Base-by-base conservation (phyloP, 441 rosid genomes). In the Bocquillonia castaneifolia region DNA sequence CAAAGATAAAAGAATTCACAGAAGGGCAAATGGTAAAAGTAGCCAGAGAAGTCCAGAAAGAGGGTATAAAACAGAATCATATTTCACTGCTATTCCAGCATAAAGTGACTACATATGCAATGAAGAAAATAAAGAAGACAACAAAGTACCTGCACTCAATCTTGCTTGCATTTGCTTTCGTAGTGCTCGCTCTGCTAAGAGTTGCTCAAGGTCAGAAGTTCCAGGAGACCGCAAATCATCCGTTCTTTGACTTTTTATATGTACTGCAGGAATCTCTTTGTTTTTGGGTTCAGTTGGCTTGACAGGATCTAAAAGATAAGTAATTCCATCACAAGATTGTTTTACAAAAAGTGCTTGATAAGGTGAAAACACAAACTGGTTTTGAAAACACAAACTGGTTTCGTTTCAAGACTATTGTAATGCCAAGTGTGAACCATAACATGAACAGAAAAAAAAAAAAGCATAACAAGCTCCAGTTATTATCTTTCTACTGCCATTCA, bases 171-270 rank as follows among this genome's bases (percentile, higher is more conserved):
- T 64, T 51, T 68, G 74, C 71, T 61, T 72, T 34, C 3, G 54
- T 44, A 70, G 51, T 64, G 73, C 71, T 37, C 68, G 74, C 53
- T 77, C 70, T 45, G 77, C 72, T 34, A 72, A 65, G 14, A 53
- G 37, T 69, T 65, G 50, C 50, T 72, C 80, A 51, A 74, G 77
- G 13, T 77, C 77, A 44, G 77, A 37, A 53, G 71, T 63, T 51
- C 59, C 62, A 40, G 59, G 26, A 22, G 71, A 56, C 48, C 39
- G 60, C 17, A 10, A 26, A 40, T 59, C 69, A 59, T 20, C 64
- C 5, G 12, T 36, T 54, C 68, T 69, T 36, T 45, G 66, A 58
- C 37, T 60, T 22, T 26, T 25, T 36, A 53, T 36, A n/a, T 32
- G 53, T 40, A 55, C 23, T 10, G 64, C 36, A 50, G 79, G 44